Conservation (phyloP, 495 filamentous ascomycete species). For the Talaromyces borbonicus region DNA sequence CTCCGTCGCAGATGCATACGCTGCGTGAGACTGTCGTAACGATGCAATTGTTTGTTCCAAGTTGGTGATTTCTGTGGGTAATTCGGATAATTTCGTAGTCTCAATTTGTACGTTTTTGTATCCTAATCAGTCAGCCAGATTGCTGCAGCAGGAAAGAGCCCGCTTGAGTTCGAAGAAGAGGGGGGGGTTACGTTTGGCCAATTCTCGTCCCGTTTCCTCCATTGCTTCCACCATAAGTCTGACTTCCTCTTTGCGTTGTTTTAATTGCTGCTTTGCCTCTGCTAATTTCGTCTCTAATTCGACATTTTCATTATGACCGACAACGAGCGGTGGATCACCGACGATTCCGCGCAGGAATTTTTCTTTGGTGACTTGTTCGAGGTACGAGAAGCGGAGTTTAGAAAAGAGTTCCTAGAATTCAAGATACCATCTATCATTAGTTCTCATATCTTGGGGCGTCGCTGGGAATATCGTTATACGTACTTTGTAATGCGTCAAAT, state of each 20-base stretch:
- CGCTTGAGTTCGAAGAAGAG: no score
- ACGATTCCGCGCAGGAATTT: slow-evolving; percentile 91
- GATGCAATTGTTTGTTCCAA: slow-evolving; percentile 49
- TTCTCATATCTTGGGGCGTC: no score
- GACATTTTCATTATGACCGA: slow-evolving; percentile 72
- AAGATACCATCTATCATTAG: not conserved
- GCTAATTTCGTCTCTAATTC: slow-evolving; percentile 63
- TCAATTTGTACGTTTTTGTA: slow-evolving; percentile 59
- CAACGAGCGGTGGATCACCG: slow-evolving; percentile 75
- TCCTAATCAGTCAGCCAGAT: no score
- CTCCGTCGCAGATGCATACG: slow-evolving; percentile 24
- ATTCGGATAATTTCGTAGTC: slow-evolving; percentile 41
- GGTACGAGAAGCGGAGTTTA: slow-evolving; percentile 87
- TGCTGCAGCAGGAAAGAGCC: no score
- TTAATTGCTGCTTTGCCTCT: slow-evolving; percentile 63
- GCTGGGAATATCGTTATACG: no score
- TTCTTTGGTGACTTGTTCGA: slow-evolving; percentile 81
- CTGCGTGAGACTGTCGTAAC: slow-evolving; percentile 39
- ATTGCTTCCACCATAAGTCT: slow-evolving; percentile 60
- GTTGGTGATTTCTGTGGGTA: slow-evolving; percentile 54
- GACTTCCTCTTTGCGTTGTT: slow-evolving; percentile 71
- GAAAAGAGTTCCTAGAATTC: slow-evolving; percentile 74
- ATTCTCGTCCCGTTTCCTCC: slow-evolving; percentile 53
- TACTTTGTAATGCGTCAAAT: slow-evolving; percentile 79
- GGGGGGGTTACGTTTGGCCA: slow-evolving; percentile 41